phyloP scores from a whole-genome alignment of 352 stramenopile species.

The Pythium phragmiticola region DNA sequence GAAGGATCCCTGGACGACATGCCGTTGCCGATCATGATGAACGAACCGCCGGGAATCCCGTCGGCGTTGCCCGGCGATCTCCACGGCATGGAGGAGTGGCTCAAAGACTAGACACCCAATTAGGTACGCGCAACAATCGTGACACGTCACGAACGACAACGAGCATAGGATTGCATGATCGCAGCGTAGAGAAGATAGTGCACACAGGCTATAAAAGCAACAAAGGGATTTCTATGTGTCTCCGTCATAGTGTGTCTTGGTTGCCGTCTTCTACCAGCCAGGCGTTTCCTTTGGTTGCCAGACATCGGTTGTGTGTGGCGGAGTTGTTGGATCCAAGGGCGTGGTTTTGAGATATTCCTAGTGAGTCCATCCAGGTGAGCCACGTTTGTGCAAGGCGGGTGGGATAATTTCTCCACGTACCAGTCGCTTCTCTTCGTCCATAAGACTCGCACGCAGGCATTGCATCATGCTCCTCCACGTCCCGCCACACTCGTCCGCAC shows the following conservation, averaged over 20 bases:
- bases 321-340: constrained; percentile 53
- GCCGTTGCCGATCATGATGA: constrained; percentile 72
- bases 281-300: constrained; percentile 69
- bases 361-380: not conserved
- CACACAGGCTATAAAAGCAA: not conserved
- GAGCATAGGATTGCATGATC: not conserved
- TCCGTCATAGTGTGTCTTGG: not conserved
- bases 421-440: constrained; percentile 70
- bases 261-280: constrained; percentile 46
- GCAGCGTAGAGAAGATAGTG: not conserved
- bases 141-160: not conserved
- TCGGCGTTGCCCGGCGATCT: constrained; percentile 63
- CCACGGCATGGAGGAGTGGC: constrained; percentile 78
- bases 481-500: constrained; percentile 74
- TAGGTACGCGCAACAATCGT: not conserved
- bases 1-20: constrained; percentile 50
- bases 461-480: constrained; percentile 83
- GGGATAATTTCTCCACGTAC: constrained; percentile 18
- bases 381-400: not conserved
- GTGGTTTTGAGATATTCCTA: constrained; percentile 64
- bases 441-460: constrained; percentile 75
- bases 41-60: constrained; percentile 38
- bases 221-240: constrained; percentile 14
- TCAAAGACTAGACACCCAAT: constrained; percentile 58
- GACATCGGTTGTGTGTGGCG: constrained; percentile 53